Base-by-base conservation (phyloP, 176 grass and related monocot genomes). In the Juncus effusus region DNA sequence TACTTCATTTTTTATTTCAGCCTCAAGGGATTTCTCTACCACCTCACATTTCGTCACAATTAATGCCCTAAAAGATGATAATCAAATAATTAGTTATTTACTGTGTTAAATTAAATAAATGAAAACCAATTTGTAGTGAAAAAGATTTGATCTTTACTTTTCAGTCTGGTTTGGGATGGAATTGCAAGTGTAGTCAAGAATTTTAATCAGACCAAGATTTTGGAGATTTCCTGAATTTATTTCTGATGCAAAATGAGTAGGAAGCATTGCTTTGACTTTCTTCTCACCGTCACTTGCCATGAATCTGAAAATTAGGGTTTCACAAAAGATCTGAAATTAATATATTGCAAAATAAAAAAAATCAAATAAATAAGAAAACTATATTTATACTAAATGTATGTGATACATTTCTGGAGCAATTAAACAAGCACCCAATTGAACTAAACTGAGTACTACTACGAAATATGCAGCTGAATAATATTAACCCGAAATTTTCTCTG, bases 161-260 rank as follows among this genome's bases (percentile, higher is more conserved):
- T 82, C 85, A 28, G 49, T 3, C 68, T 81, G 72, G 42, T 67
- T 69, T 3, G 65, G 70, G 63, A 91, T 65, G 38, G 42, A 9
- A 70, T 88, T 99, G 87, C 82, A 80, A 36, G 89, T 89, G 73
- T 99, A 99, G 59, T 93, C 74, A 13, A 99, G 69, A 65, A 99
- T 65, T 59, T 83, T 85, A 68, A 99, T 45, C 54, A 99, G 73
- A 0, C 85, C 85, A 7, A 99, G 83, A 61, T 99, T 99, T 51
- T 87, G 83, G 14, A 99, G 69, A 6, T 80, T 93, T 61, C 94
- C 94, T 1, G 88, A 86, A 65, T 63, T 78, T n/a, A 99, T 73
- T 73, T 90, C 78, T 9, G 81, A 4, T 50, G 73, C 75, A 63
- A 93, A 87, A 51, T 78, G 61, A 16, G 80, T 83, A 19, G 89